Percentiles rank a stretch among this genome's conserved stretches.
These are phyloP conservation scores for Bryum argenteum DNA, from an alignment of 225 moss, liverwort and hornwort genomes.

Conservation along the genomic window DNA sequence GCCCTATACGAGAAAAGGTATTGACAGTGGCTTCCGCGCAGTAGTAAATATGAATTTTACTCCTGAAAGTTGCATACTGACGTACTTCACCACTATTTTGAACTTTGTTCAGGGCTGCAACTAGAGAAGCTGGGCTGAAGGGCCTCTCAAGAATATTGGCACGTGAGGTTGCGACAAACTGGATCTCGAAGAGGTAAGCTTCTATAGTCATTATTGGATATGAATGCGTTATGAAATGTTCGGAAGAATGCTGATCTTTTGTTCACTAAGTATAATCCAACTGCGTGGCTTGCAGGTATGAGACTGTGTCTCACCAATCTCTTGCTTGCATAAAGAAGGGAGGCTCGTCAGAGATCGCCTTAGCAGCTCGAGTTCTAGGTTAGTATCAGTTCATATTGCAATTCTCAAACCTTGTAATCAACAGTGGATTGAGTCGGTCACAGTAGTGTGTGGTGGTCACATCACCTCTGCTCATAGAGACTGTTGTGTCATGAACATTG, in stretches of 20 bases:
- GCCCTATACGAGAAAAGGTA: conserved; percentile 55
- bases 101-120: conserved; percentile 25
- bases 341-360: conserved; percentile 39
- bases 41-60: conserved; percentile 2
- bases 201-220: not conserved
- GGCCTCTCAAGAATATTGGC: conserved; percentile 29
- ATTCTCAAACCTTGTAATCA: not conserved
- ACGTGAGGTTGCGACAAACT: conserved; percentile 32
- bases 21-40: conserved; percentile 3
- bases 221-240: not conserved
- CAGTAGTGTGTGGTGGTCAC: not conserved
- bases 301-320: conserved; percentile 49
- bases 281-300: conserved; percentile 40
- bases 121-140: conserved; percentile 50
- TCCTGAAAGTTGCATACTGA: conserved; percentile 7
- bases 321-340: conserved; percentile 55
- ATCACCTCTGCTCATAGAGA: not conserved
- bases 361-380: conserved; percentile 55
- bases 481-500: not conserved
- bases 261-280: conserved; percentile 1
- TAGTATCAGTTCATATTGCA: conserved; percentile 11
- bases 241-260: not conserved
- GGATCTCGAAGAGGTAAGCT: conserved; percentile 38
- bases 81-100: conserved; percentile 3
- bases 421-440: conserved; percentile 7